A percentile compares a stretch with the other conserved stretches of the same genome.
Conservation (phyloP, 2,329 filamentous ascomycete genomes). For the Epichloe uncinata region DNA sequence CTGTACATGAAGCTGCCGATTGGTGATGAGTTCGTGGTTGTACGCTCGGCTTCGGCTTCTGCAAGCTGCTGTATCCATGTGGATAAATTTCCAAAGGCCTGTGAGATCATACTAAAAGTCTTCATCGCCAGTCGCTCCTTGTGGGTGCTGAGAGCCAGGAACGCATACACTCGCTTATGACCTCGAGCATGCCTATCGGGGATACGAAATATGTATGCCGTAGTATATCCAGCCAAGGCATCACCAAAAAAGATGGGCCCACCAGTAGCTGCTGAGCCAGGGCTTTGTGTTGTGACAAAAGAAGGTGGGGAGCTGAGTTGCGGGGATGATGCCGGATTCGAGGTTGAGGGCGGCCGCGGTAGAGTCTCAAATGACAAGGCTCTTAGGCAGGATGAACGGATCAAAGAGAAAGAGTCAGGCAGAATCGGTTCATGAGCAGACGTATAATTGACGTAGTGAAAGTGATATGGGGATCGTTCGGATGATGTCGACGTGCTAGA, state of each 20-base stretch:
- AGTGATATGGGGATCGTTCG: slow-evolving; percentile 35
- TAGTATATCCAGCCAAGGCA: slow-evolving; percentile 51
- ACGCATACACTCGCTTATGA: slow-evolving; percentile 55
- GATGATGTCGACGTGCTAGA: slow-evolving; percentile 40
- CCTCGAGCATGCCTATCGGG: slow-evolving; percentile 54
- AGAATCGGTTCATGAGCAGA: slow-evolving; percentile 52
- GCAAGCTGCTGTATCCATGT: slow-evolving; percentile 53
- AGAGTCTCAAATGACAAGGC: slow-evolving; percentile 55
- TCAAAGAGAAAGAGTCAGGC: slow-evolving; percentile 50
- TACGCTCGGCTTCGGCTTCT: slow-evolving; percentile 47
- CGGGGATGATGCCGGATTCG: slow-evolving; percentile 24
- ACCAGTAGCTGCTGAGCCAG: slow-evolving; percentile 42
- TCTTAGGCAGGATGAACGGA: slow-evolving; percentile 52
- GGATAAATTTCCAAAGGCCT: slow-evolving; percentile 50
- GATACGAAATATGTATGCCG: slow-evolving; percentile 57
- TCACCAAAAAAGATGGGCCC: slow-evolving; percentile 59
- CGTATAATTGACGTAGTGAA: slow-evolving; percentile 54
- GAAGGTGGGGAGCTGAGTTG: slow-evolving; percentile 28
- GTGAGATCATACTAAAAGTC: slow-evolving; percentile 47
- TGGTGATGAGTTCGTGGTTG: slow-evolving; percentile 30
- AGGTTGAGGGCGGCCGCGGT: slow-evolving; percentile 38
- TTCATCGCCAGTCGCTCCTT: slow-evolving; percentile 53
- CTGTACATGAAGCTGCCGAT: slow-evolving; percentile 27
- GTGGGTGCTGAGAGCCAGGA: slow-evolving; percentile 52
- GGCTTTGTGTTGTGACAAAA: slow-evolving; percentile 40